phyloP scores from a whole-genome alignment of 2,329 filamentous ascomycete species.

The Trichoderma gracile region DNA sequence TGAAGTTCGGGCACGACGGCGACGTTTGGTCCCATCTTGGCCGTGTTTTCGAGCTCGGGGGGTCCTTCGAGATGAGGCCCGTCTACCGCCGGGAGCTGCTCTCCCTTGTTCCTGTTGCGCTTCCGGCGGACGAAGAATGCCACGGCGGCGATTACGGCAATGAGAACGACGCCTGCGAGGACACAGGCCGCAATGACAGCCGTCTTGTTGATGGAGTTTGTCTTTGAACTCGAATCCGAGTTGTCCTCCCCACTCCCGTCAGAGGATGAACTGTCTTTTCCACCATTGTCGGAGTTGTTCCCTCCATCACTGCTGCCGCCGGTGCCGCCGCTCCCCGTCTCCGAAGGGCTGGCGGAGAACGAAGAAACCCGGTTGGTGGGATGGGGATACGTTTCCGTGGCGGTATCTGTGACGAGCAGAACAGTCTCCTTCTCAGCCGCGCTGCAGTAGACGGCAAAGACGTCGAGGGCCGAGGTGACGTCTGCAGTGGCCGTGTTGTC shows the following conservation, averaged over 20 bases:
- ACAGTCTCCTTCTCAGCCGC: slow-evolving; percentile 48
- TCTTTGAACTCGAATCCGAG: slow-evolving; percentile 4
- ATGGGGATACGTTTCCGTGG: slow-evolving; percentile 27
- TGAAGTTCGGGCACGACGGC: slow-evolving; percentile 29
- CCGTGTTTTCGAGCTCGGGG: slow-evolving; percentile 34
- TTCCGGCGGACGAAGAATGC: slow-evolving; percentile 43
- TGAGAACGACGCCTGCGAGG: slow-evolving; percentile 33
- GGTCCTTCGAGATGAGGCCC: slow-evolving; percentile 25
- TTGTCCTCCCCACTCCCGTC: slow-evolving; percentile 15
- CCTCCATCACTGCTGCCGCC: background rate
- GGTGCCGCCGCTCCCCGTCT: slow-evolving; percentile 25
- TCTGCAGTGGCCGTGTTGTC: slow-evolving; percentile 46
- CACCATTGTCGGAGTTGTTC: slow-evolving; percentile 4
- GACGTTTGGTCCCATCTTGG: slow-evolving; percentile 16
- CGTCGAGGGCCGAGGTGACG: slow-evolving; percentile 47
- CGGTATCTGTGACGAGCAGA: slow-evolving; percentile 45
- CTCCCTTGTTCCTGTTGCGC: slow-evolving; percentile 34
- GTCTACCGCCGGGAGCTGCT: slow-evolving; percentile 29
- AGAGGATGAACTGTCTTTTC: background rate
- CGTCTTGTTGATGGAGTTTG: slow-evolving; percentile 32
- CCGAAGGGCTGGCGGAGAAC: slow-evolving; percentile 22
- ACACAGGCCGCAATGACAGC: slow-evolving; percentile 40
- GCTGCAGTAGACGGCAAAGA: slow-evolving; percentile 53
- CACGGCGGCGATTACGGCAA: slow-evolving; percentile 35
- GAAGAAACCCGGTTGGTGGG: slow-evolving; percentile 28